Conservation (phyloP, 2,329 filamentous ascomycete species). For the Lachnellula subtilissima region DNA sequence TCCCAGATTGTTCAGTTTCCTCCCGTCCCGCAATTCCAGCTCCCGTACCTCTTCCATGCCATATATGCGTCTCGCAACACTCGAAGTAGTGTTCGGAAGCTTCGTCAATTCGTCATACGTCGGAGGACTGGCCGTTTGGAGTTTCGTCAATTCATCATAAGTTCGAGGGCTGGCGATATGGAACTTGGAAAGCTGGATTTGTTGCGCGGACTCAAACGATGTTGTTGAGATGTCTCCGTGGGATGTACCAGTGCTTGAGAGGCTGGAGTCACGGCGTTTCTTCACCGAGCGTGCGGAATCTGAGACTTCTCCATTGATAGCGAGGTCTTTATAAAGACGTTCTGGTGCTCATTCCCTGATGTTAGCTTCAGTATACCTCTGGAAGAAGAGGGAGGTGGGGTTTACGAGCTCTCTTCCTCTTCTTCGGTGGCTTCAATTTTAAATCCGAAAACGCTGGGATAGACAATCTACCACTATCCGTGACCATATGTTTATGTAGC, state of each 20-base stretch:
- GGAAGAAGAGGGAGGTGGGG: background rate
- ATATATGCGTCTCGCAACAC: background rate
- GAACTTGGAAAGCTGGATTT: background rate
- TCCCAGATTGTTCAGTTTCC: background rate
- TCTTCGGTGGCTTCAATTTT: background rate
- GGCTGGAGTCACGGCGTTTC: no score
- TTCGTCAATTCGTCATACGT: background rate
- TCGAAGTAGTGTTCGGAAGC: background rate
- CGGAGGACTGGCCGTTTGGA: background rate
- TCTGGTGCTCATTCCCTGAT: background rate
- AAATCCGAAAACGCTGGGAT: background rate
- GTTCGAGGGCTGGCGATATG: background rate
- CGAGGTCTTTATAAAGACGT: background rate
- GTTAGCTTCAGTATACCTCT: background rate
- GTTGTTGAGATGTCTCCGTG: no score
- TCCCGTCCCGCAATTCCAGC: background rate
- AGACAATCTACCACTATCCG: background rate
- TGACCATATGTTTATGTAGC: background rate
- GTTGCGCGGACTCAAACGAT: no score
- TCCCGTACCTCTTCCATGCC: background rate
- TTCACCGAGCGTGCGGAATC: no score
- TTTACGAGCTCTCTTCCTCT: background rate
- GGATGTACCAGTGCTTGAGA: no score
- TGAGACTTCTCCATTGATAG: no score
- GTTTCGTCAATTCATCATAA: background rate